Evolutionary conservation across 345 rosid genomes (phyloP), one percentile per base, ranked within the genome.

Genomic region (Camelina hispida): DNA sequence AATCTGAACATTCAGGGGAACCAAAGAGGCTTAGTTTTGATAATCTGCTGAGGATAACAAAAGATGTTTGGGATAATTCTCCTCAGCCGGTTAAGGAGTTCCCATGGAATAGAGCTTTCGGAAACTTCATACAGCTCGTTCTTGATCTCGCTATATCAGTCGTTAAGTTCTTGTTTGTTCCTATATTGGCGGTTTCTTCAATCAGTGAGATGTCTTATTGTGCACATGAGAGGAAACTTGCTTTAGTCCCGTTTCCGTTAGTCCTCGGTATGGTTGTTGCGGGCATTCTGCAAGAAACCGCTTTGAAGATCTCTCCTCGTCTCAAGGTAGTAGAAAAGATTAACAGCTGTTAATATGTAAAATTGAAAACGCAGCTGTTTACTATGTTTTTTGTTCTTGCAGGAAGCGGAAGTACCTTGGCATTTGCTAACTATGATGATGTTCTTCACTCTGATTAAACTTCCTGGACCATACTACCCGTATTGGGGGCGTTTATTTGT

Each of bases 141-240:
- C 83, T 94, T 40, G 95, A 89, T 87, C 88, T 94, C 43, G 40
- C 78, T 3, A 54, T 94, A 70, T 82, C 87, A 6, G 95, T 90
- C 47, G 73, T 84, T 73, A 89, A 91, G 78, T 84, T 82, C 70
- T 76, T 94, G 75, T 84, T 84, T n/a, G 83, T 85, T 17, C 98
- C 98, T 0, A 55, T 88, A 70, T 76, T 94, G 54, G 89, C 81
- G 22, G 85, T 91, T 81, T 77, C 97, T 35, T 89, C 97, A 22
- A 79, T 91, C 13, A 91, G 97, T n/a, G 98, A 94, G 90, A 86
- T 94, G 96, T 94, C 98, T 54, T 94, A 91, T 46, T 89, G 97
- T 84, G 97, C 98, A 4, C 96, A 86, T 75, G 85, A 89, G 69
- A 91, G 79, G 85, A 91, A 82, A 83, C 83, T 94, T 79, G 77